Base-by-base conservation (phyloP, 208 protist species). In the Trypanosoma boissoni region DNA sequence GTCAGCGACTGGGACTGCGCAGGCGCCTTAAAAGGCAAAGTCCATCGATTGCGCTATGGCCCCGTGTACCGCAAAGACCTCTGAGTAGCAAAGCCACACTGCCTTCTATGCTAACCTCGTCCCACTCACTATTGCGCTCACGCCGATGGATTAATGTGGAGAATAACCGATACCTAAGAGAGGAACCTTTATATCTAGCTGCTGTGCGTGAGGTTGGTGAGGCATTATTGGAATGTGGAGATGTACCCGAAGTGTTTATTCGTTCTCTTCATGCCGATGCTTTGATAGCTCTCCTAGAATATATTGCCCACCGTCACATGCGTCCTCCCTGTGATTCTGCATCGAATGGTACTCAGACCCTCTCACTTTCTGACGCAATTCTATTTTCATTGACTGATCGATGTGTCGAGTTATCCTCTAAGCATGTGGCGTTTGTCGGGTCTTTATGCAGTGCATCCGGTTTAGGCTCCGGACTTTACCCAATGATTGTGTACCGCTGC, bases 271-370 rank as follows among this genome's bases (percentile, higher is more conserved):
- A 87, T 27, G 41, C 52, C 3, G 80, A 87, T 21, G 72, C 80
- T 20, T 63, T 87, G 14, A 45, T 87, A 18, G 66, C 64, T 2
- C 21, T 87, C 0, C 26, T 78, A 18, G 80, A 87, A 53, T 63
- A 73, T 44, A 34, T 76, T 21, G 29, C 59, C 1, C 16, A 24
- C n/a, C 48, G 29, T 21, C 55, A 55, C 31, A 21, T 23, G n/a
- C 10, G 44, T 16, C 18, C 9, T 53, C 57, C 62, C 3, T 72
- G 49, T 58, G 18, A 28, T 50, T 37, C 2, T 3, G 14, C 3
- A 28, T 21, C 23, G 12, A 41, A 18, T 21, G 2, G 9, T 0
- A 23, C 27, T 10, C 20, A 20, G 6, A 27, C 14, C 9, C 14
- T 27, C 5, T n/a, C 12, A 16, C 48, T 69, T 18, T 61, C 54